phyloP scores from a whole-genome alignment of 129 eudicot genomes.

The Lonicera japonica region DNA sequence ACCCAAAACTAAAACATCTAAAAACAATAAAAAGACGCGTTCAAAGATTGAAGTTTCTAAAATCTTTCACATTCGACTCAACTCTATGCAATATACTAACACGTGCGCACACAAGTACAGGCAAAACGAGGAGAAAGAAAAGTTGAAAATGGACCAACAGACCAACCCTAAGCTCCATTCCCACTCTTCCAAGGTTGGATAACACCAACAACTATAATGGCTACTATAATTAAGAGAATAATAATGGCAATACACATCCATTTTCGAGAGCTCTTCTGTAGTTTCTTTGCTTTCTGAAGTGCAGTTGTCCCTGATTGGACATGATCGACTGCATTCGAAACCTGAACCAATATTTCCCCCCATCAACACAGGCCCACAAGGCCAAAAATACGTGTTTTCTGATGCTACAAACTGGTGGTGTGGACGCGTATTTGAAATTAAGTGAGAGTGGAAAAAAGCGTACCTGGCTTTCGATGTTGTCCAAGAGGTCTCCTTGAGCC shows the following conservation, averaged over 20 bases:
- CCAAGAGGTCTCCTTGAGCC: conserved; percentile 87
- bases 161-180: conserved; percentile 44
- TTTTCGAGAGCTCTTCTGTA: conserved; percentile 75
- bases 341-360: conserved; percentile 38
- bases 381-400: background rate
- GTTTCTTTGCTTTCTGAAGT: conserved; percentile 71
- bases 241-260: conserved; percentile 87
- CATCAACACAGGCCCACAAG: conserved; percentile 14
- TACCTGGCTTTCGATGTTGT: conserved; percentile 94
- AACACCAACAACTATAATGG: conserved; percentile 53
- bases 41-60: too few species aligned
- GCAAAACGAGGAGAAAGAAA: background rate
- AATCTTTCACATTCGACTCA: too few species aligned
- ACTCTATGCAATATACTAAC: too few species aligned
- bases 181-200: conserved; percentile 68
- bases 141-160: background rate
- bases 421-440: background rate
- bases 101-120: background rate
- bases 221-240: conserved; percentile 48
- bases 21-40: too few species aligned
- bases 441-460: conserved; percentile 4
- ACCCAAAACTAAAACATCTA: background rate
- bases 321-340: conserved; percentile 70
- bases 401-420: conserved; percentile 1
- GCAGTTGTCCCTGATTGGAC: conserved; percentile 88